Evolutionary conservation across 768 basidiomycete genomes (phyloP).

Genomic region (Dacryopinax primogenitus): DNA sequence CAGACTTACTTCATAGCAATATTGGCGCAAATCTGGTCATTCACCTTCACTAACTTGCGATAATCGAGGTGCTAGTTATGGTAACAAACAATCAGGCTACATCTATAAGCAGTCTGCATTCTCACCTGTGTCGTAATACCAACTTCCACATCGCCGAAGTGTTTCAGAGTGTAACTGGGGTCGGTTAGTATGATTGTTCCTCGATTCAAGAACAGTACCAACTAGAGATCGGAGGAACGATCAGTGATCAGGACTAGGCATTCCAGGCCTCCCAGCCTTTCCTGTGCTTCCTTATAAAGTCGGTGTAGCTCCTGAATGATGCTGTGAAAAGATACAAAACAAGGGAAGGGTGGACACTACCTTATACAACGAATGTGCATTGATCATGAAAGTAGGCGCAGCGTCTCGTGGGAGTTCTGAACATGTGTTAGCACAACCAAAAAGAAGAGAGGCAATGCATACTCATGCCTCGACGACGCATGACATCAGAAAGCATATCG

Average conservation of each 20-base stretch:
- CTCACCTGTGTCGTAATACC: not conserved
- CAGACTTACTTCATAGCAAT: not conserved
- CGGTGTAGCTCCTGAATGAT: not conserved
- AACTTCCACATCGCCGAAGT: not conserved
- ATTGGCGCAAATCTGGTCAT: not conserved
- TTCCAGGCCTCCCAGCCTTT: not conserved
- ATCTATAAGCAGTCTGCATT: not conserved
- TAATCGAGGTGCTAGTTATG: not conserved
- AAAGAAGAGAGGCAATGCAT: not conserved
- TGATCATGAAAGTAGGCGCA: not conserved
- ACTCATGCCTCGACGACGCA: conserved; percentile 3
- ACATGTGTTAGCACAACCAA: too few species aligned
- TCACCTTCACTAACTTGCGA: not conserved
- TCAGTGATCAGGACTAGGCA: not conserved
- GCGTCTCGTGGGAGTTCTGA: not conserved
- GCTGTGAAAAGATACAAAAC: not conserved
- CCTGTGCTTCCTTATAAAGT: not conserved
- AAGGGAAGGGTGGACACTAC: not conserved
- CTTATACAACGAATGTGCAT: not conserved
- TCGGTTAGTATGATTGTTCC: not conserved
- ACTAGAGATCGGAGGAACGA: not conserved
- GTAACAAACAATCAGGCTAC: not conserved
- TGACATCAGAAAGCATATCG: not conserved
- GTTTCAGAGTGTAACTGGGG: not conserved
- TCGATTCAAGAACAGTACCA: not conserved